phyloP scores from a whole-genome alignment of 768 basidiomycete species.

The Pisolithus marmoratus region DNA sequence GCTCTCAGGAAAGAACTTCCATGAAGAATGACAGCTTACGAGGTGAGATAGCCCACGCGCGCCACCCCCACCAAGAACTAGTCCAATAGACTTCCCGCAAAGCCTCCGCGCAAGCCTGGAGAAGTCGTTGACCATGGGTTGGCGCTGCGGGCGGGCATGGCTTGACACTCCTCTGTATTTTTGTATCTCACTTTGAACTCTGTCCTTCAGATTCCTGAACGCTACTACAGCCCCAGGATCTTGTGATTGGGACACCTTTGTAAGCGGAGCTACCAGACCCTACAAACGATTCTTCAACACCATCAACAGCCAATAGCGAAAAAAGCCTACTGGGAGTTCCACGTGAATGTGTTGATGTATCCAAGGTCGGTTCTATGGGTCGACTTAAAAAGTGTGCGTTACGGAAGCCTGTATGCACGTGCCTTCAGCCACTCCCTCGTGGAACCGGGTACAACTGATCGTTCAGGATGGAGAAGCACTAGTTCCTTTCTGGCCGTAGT shows the following conservation, averaged over 20 bases:
- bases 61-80: slow-evolving; percentile 97
- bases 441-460: slow-evolving; percentile 82
- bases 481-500: slow-evolving; percentile 98
- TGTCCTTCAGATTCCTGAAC: slow-evolving; percentile 87
- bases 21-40: slow-evolving; percentile 28
- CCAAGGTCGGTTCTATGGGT: slow-evolving; percentile 82
- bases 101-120: slow-evolving; percentile 84
- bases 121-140: slow-evolving; percentile 87
- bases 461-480: slow-evolving; percentile 87
- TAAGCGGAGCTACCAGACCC: slow-evolving; percentile 64
- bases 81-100: slow-evolving; percentile 88
- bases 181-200: slow-evolving; percentile 83
- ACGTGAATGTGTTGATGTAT: slow-evolving; percentile 94
- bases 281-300: slow-evolving; percentile 24
- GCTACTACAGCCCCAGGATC: slow-evolving; percentile 87
- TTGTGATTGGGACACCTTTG: slow-evolving; percentile 57
- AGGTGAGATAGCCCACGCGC: slow-evolving; percentile 82
- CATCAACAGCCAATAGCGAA: not conserved
- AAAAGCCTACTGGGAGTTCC: slow-evolving; percentile 65
- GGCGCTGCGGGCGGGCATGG: slow-evolving; percentile 63
- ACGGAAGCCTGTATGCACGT: slow-evolving; percentile 8
- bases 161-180: slow-evolving; percentile 70
- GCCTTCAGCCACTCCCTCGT: slow-evolving; percentile 97
- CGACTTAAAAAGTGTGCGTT: slow-evolving; percentile 3
- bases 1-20: slow-evolving; percentile 1